phyloP scores from a whole-genome alignment of 768 basidiomycete genomes.

The Boletus bicolor region DNA sequence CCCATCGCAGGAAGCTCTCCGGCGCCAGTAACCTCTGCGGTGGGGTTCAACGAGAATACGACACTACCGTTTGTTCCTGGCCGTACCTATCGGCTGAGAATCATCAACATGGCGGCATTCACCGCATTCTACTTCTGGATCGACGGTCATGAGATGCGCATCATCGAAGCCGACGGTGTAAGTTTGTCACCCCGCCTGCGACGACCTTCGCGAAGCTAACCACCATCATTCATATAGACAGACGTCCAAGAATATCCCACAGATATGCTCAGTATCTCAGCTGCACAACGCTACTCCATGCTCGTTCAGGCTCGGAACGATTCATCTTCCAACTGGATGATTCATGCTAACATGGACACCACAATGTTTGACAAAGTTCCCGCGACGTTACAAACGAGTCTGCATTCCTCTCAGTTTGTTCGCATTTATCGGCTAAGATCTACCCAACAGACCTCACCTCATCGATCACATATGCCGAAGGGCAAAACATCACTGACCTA shows the following conservation, averaged over 20 bases:
- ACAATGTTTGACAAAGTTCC: constrained; percentile 88
- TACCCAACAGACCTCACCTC: constrained; percentile 67
- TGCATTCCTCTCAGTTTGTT: constrained; percentile 24
- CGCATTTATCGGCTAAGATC: not conserved
- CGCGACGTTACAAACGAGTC: constrained; percentile 67
- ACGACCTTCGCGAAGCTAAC: not conserved
- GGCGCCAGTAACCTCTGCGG: constrained; percentile 48
- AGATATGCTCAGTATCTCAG: constrained; percentile 70
- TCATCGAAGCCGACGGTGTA: constrained; percentile 84
- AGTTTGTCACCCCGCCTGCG: constrained; percentile 23
- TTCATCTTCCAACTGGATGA: constrained; percentile 77
- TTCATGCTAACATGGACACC: constrained; percentile 89
- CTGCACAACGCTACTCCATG: constrained; percentile 91
- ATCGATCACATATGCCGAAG: constrained; percentile 69
- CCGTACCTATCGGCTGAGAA: constrained; percentile 84
- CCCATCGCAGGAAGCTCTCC: constrained; percentile 49
- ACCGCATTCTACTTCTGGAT: constrained; percentile 83
- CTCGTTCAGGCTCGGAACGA: constrained; percentile 90
- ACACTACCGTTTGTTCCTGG: constrained; percentile 79
- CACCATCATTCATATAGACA: constrained; percentile 40
- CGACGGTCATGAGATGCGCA: constrained; percentile 80
- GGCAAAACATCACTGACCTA: constrained; percentile 48
- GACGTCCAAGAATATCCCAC: constrained; percentile 74
- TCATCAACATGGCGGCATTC: constrained; percentile 82
- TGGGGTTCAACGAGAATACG: constrained; percentile 86